Conservation (phyloP, 345 rosid species). For the Reutealis trisperma region DNA sequence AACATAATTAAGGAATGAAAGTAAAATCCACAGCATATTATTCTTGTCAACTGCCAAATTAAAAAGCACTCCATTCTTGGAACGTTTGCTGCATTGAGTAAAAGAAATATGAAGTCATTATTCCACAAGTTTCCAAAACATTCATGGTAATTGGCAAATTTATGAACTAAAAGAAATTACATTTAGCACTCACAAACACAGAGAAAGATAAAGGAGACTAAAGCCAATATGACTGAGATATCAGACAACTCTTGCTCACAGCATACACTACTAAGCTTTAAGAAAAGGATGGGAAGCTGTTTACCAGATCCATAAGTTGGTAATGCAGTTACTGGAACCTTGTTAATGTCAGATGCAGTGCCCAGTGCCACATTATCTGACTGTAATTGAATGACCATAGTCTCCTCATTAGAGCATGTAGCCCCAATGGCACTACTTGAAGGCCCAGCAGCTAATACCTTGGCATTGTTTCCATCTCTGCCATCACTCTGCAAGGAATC, state of each 20-base stretch:
- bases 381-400: neutral
- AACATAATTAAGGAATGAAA: neutral
- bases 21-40: neutral
- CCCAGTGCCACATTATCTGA: neutral
- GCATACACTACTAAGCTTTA: neutral
- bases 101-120: neutral
- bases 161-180: neutral
- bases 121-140: neutral
- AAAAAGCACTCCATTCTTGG: neutral
- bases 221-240: conserved; percentile 7
- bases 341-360: neutral
- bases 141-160: neutral
- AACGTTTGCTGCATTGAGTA: neutral
- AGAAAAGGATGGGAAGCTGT: neutral
- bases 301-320: conserved; percentile 23
- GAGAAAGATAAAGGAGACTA: neutral
- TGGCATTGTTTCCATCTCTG: neutral
- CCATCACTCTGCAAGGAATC: neutral
- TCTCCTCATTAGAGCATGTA: neutral
- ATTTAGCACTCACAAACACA: neutral
- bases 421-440: neutral
- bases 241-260: neutral
- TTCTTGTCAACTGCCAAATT: neutral
- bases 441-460: conserved; percentile 14
- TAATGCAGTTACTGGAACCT: neutral